Evolutionary conservation across 1,139 yeast genomes (phyloP), one percentile per base, ranked within the genome.

Genomic region (Lodderomyces elongisporus): DNA sequence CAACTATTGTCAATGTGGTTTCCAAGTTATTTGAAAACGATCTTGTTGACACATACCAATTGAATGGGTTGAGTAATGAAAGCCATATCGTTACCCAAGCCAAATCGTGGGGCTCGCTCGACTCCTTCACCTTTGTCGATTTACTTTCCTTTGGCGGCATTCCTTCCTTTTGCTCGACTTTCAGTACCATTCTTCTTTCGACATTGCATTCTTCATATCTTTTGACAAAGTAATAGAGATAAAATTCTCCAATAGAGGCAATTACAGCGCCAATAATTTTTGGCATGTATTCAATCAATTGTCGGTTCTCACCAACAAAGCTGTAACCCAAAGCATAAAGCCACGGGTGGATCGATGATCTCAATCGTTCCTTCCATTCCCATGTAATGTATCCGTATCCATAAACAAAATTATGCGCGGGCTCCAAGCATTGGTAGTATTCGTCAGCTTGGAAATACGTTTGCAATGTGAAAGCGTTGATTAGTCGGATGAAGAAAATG

Each of bases 361-460:
- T 60, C 7, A 93, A 60, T 2, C 78, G 80, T 33, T 70, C 65
- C 23, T 62, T 52, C 98, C 98, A 93, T 57, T 93, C 99, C 98
- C 99, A 93, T 0, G 98, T 88, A 30, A 79, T 52, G 47, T 79
- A 77, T 0, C 98, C 98, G 42, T 79, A 82, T 1, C 93, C 91
- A 54, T 70, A 88, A 0, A 80, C 81, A 17, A 69, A 60, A 8
- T 52, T 42, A 55, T 89, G 95, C 0, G 98, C 98, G 0, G 96
- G 96, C 51, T 93, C 98, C 29, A 93, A 61, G 0, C 91, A 69
- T 57, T 93, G 98, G 77, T 82, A 93, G 60, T 70, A 93, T 56
- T 93, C 99, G 56, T 93, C 99, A 0, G 98, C 93, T 55, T 93
- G 99, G 60, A 91, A 91, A 52, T 78, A 93, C 0, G 97, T 87